Evolutionary conservation across 176 grass and related monocot genomes (phyloP).

Genomic region (Musa acuminata): DNA sequence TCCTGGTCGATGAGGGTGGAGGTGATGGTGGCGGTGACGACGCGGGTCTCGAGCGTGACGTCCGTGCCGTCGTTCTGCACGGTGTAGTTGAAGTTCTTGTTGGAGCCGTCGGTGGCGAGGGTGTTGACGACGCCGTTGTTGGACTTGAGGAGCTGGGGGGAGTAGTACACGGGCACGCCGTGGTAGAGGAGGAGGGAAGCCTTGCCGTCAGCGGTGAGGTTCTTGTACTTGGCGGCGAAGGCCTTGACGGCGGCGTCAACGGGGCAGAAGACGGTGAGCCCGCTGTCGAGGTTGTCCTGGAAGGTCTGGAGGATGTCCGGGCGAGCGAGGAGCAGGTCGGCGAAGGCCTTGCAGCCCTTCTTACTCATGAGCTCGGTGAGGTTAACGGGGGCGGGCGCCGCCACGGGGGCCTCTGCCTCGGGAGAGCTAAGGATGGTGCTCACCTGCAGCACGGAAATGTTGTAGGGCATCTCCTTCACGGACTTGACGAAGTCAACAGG

Average conservation of each 20-base stretch:
- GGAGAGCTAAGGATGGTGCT: neutral
- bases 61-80: slow-evolving; percentile 65
- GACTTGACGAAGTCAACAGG: too few species aligned
- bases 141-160: neutral
- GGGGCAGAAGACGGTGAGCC: slow-evolving; percentile 27
- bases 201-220: slow-evolving; percentile 8
- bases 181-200: slow-evolving; percentile 5
- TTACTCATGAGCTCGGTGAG: slow-evolving; percentile 58
- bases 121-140: slow-evolving; percentile 5
- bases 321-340: slow-evolving; percentile 36
- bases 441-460: too few species aligned
- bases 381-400: slow-evolving; percentile 40
- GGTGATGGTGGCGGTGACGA: slow-evolving; percentile 26
- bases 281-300: slow-evolving; percentile 40
- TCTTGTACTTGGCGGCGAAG: slow-evolving; percentile 4
- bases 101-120: slow-evolving; percentile 4
- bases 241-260: neutral
- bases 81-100: slow-evolving; percentile 73
- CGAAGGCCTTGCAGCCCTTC: slow-evolving; percentile 70
- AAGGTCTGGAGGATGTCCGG: slow-evolving; percentile 41
- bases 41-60: slow-evolving; percentile 45
- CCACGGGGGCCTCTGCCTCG: slow-evolving; percentile 2
- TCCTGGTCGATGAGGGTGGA: slow-evolving; percentile 43
- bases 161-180: slow-evolving; percentile 3
- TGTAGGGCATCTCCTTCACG: too few species aligned